Percentiles rank a stretch among this genome's conserved stretches.
Conservation (phyloP, 2,329 filamentous ascomycete genomes). For the Pestalotiopsis sp. region DNA sequence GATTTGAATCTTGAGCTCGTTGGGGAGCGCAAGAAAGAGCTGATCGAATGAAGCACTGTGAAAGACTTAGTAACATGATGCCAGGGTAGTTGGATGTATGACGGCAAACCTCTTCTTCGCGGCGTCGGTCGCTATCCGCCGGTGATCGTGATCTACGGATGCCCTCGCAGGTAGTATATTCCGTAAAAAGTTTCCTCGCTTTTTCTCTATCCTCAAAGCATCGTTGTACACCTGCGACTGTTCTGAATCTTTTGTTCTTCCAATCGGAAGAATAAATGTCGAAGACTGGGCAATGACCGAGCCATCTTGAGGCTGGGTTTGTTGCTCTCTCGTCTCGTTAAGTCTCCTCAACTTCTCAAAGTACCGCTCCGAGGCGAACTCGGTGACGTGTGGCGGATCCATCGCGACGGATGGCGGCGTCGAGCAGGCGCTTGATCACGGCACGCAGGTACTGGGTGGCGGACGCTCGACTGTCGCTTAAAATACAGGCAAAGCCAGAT, state of each 20-base stretch:
- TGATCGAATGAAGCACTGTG: slow-evolving; percentile 53
- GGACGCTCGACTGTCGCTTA: slow-evolving; percentile 30
- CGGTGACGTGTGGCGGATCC: slow-evolving; percentile 66
- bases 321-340: slow-evolving; percentile 50
- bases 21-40: slow-evolving; percentile 61
- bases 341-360: slow-evolving; percentile 63
- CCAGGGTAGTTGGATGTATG: neutral
- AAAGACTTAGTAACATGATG: neutral
- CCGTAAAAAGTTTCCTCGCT: slow-evolving; percentile 33
- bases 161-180: slow-evolving; percentile 33
- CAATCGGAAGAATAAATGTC: slow-evolving; percentile 54
- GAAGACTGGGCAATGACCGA: slow-evolving; percentile 36
- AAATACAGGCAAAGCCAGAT: slow-evolving; percentile 28
- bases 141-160: slow-evolving; percentile 33
- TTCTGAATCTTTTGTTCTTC: slow-evolving; percentile 33
- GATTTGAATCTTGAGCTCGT: slow-evolving; percentile 66
- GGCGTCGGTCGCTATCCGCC: slow-evolving; percentile 27
- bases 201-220: slow-evolving; percentile 28
- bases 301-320: slow-evolving; percentile 35
- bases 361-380: slow-evolving; percentile 69
- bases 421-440: slow-evolving; percentile 19
- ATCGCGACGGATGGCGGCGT: slow-evolving; percentile 41
- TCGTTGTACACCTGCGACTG: slow-evolving; percentile 29
- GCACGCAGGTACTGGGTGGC: slow-evolving; percentile 23
- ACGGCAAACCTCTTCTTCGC: slow-evolving; percentile 29